Evolutionary conservation across 2,329 filamentous ascomycete genomes (phyloP).

Genomic region (Penicillium sp.): DNA sequence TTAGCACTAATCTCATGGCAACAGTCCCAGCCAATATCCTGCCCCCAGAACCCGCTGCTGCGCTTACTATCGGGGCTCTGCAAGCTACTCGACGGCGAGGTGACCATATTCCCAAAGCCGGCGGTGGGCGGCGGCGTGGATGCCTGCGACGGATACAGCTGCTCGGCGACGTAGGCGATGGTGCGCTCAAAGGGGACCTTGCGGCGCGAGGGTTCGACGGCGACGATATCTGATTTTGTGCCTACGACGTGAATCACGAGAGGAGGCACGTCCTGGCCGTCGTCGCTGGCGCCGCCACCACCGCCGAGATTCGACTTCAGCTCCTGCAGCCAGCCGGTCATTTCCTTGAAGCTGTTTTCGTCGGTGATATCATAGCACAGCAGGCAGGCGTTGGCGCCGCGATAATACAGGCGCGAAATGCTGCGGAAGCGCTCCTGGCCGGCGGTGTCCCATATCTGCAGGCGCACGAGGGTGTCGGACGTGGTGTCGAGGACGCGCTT

Average conservation of each 20-base stretch:
- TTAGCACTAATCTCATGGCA: constrained; percentile 96
- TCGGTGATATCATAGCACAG: constrained; percentile 94
- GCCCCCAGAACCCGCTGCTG: constrained; percentile 64
- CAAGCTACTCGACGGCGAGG: constrained; percentile 17
- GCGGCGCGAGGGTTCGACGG: constrained; percentile 71
- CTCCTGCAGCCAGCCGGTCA: constrained; percentile 87
- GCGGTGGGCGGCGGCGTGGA: constrained; percentile 66
- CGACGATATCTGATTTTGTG: constrained; percentile 87
- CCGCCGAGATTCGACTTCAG: constrained; percentile 67
- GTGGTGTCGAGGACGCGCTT: constrained; percentile 79
- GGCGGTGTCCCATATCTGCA: constrained; percentile 96
- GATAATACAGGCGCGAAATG: constrained; percentile 93
- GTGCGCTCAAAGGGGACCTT: constrained; percentile 92
- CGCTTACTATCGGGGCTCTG: constrained; percentile 43
- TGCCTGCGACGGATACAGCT: constrained; percentile 69
- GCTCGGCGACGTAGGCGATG: constrained; percentile 92
- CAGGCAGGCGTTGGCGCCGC: constrained; percentile 88
- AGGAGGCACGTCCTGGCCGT: constrained; percentile 52
- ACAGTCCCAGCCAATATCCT: constrained; percentile 92
- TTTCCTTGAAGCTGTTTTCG: constrained; percentile 78
- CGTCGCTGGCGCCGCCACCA: not conserved
- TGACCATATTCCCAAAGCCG: constrained; percentile 33
- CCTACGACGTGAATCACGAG: constrained; percentile 92
- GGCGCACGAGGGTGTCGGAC: constrained; percentile 78
- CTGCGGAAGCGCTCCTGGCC: constrained; percentile 93